phyloP scores from a whole-genome alignment of 768 basidiomycete species.

The Termitomyces sp. region DNA sequence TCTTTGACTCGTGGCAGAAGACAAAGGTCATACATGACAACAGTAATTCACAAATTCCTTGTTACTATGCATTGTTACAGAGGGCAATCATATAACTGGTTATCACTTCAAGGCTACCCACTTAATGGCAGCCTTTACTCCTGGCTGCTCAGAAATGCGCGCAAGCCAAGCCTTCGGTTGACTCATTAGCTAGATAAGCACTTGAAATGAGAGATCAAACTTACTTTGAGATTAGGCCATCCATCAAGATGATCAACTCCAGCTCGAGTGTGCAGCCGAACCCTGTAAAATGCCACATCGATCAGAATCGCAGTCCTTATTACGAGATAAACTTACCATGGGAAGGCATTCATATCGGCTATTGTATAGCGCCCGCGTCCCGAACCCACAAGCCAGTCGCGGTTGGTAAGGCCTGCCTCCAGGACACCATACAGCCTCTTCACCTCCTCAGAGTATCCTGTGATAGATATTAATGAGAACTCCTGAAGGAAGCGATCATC shows the following conservation, averaged over 20 bases:
- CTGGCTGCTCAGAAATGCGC: constrained; percentile 7
- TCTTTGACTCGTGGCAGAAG: background rate
- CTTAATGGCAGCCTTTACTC: constrained; percentile 11
- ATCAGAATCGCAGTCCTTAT: background rate
- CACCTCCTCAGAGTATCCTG: constrained; percentile 77
- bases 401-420: constrained; percentile 61
- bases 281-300: constrained; percentile 32
- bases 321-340: constrained; percentile 41
- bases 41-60: background rate
- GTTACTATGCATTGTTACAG: background rate
- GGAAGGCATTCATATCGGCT: constrained; percentile 65
- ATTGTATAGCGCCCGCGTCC: constrained; percentile 63
- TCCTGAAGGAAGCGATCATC: background rate
- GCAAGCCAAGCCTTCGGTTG: constrained; percentile 10
- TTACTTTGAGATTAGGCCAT: constrained; percentile 18
- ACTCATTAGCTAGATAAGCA: background rate
- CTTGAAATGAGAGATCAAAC: background rate
- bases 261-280: constrained; percentile 38
- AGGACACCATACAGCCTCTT: constrained; percentile 78
- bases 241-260: constrained; percentile 19
- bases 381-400: constrained; percentile 79
- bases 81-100: background rate
- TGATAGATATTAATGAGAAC: background rate
- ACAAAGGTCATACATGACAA: background rate
- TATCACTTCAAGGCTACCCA: constrained; percentile 2